A percentile compares a stretch with the other conserved stretches of the same genome.
phyloP scores from a whole-genome alignment of 352 stramenopile genomes.

The Pythium aphanidermatum region DNA sequence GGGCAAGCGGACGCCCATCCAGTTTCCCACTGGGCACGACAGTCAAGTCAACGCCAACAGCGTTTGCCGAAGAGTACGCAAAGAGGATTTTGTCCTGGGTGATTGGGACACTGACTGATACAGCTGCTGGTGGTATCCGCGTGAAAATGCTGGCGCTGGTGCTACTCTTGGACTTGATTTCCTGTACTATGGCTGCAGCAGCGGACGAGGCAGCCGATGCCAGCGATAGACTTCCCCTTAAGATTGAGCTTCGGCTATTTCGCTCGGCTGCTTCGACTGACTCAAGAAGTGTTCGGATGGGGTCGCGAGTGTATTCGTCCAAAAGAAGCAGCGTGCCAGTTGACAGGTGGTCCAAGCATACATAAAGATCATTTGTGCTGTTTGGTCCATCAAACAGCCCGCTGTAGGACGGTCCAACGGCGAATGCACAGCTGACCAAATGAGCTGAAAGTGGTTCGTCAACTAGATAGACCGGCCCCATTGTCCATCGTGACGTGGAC shows the following conservation, averaged over 20 bases:
- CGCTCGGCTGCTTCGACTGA: conserved; percentile 60
- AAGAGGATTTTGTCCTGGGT: conserved; percentile 44
- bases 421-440: conserved; percentile 47
- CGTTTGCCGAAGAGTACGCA: conserved; percentile 39
- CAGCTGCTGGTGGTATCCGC: conserved; percentile 43
- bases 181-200: conserved; percentile 59
- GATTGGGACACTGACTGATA: conserved; percentile 42
- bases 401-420: conserved; percentile 47
- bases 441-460: conserved; percentile 46
- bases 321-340: conserved; percentile 44
- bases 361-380: conserved; percentile 41
- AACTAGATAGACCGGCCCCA: conserved; percentile 61
- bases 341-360: conserved; percentile 42
- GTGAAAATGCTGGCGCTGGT: conserved; percentile 36
- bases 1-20: conserved; percentile 46
- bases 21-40: conserved; percentile 42
- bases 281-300: conserved; percentile 56
- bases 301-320: conserved; percentile 61
- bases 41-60: conserved; percentile 25
- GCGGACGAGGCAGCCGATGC: conserved; percentile 54
- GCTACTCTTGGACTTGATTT: conserved; percentile 43
- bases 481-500: conserved; percentile 38
- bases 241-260: conserved; percentile 38
- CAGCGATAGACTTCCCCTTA: conserved; percentile 42
- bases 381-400: conserved; percentile 44